Evolutionary conservation across 164 flowering plant species (phyloP).

Genomic region (Cinnamomum chago): DNA sequence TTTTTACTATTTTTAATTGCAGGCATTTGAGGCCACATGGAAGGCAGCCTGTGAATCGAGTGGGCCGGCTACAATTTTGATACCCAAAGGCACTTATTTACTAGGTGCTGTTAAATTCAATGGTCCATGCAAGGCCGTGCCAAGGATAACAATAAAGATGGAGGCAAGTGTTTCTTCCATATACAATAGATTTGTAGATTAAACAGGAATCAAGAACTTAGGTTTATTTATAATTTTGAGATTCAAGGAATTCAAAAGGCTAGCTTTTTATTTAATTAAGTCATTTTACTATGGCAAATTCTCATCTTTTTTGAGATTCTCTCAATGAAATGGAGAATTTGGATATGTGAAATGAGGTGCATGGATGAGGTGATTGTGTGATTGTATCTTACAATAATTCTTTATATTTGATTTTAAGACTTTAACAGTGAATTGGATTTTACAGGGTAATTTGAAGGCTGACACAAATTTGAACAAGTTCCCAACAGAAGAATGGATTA

Average conservation of each 20-base stretch:
- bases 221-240: too few relatives aligned
- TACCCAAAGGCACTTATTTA: slow-evolving; percentile 47
- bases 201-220: too few relatives aligned
- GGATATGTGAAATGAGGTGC: background rate
- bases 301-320: background rate
- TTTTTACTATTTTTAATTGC: background rate
- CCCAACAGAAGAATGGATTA: slow-evolving; percentile 44
- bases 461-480: slow-evolving; percentile 34
- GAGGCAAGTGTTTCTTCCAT: slow-evolving; percentile 26
- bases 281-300: background rate
- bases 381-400: too few relatives aligned
- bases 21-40: slow-evolving; percentile 61
- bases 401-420: too few relatives aligned
- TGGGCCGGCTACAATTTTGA: slow-evolving; percentile 21
- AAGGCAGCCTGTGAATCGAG: slow-evolving; percentile 38
- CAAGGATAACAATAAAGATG: slow-evolving; percentile 29
- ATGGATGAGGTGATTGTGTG: background rate
- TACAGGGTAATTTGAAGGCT: slow-evolving; percentile 55
- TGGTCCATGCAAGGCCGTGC: slow-evolving; percentile 52
- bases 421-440: too few relatives aligned
- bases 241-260: too few relatives aligned
- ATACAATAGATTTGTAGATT: too few relatives aligned
- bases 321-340: too few relatives aligned
- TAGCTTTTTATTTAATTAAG: too few relatives aligned
- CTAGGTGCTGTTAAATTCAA: slow-evolving; percentile 51